Percentiles rank a stretch among this genome's conserved stretches.
Conservation (phyloP, 257 asterid genomes). For the Nemophila menziesii region DNA sequence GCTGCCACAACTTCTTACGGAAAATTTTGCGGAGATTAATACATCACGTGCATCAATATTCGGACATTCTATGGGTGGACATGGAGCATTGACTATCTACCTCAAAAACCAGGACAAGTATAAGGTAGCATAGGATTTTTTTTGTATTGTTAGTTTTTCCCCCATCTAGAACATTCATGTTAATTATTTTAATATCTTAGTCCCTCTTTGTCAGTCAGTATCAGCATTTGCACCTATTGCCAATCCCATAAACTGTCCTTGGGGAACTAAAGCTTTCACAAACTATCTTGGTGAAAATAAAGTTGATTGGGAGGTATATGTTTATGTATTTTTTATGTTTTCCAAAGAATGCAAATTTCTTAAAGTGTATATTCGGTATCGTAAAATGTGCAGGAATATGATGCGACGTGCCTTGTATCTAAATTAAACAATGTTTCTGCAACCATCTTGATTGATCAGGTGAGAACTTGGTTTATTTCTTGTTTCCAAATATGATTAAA, state of each 20-base stretch:
- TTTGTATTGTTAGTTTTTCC: not conserved
- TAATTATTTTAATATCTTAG: not conserved
- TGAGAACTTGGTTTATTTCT: too few species aligned
- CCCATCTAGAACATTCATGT: not conserved
- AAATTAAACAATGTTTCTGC: constrained; percentile 50
- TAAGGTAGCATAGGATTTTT: constrained; percentile 43
- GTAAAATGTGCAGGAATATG: constrained; percentile 57
- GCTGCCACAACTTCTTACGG: constrained; percentile 61
- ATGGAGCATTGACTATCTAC: constrained; percentile 93
- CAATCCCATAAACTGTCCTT: constrained; percentile 78
- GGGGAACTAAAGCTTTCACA: constrained; percentile 97
- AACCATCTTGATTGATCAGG: constrained; percentile 95
- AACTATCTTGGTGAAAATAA: constrained; percentile 75
- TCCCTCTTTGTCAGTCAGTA: constrained; percentile 51
- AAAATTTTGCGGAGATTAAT: constrained; percentile 76
- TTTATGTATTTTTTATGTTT: not conserved
- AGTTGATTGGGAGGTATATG: constrained; percentile 86
- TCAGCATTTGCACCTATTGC: constrained; percentile 84
- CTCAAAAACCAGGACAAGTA: constrained; percentile 79
- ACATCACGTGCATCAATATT: constrained; percentile 78
- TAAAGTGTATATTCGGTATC: not conserved
- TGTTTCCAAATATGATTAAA: too few species aligned
- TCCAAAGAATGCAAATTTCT: too few species aligned
- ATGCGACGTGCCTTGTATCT: constrained; percentile 69
- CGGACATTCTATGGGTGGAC: constrained; percentile 99